phyloP scores from a whole-genome alignment of 2,329 filamentous ascomycete species.

The Colletotrichum scovillei region DNA sequence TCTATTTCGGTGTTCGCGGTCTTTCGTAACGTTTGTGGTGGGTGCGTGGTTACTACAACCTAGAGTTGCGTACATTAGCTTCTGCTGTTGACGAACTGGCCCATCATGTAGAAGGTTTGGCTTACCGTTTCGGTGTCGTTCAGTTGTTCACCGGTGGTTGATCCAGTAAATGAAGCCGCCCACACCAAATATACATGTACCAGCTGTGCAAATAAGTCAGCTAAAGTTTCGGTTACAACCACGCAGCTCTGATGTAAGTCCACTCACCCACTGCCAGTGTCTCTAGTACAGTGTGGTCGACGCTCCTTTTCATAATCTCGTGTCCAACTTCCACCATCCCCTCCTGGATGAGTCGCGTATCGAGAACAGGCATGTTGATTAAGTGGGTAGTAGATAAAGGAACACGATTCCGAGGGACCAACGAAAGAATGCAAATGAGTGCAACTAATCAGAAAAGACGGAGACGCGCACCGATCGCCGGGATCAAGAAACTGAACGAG shows the following conservation, averaged over 20 bases:
- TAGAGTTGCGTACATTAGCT: neutral
- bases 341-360: constrained; percentile 18
- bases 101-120: too few species aligned
- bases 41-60: neutral
- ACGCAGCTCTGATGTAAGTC: neutral
- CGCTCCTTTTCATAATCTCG: constrained; percentile 28
- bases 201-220: neutral
- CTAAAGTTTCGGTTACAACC: neutral
- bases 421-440: neutral
- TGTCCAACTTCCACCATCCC: constrained; percentile 21
- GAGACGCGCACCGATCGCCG: constrained; percentile 17
- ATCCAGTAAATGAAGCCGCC: constrained; percentile 34
- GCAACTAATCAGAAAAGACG: neutral
- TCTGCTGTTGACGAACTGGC: neutral
- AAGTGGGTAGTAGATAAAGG: too few species aligned
- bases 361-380: constrained; percentile 26
- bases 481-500: constrained; percentile 14
- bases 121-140: neutral
- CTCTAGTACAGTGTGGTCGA: constrained; percentile 31
- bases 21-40: neutral
- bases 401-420: neutral
- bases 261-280: constrained; percentile 29
- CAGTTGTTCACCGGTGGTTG: constrained; percentile 7
- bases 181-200: constrained; percentile 18
- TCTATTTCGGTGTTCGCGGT: neutral